Conservation (phyloP, 495 filamentous ascomycete genomes). For the Aspergillus kassunensis region DNA sequence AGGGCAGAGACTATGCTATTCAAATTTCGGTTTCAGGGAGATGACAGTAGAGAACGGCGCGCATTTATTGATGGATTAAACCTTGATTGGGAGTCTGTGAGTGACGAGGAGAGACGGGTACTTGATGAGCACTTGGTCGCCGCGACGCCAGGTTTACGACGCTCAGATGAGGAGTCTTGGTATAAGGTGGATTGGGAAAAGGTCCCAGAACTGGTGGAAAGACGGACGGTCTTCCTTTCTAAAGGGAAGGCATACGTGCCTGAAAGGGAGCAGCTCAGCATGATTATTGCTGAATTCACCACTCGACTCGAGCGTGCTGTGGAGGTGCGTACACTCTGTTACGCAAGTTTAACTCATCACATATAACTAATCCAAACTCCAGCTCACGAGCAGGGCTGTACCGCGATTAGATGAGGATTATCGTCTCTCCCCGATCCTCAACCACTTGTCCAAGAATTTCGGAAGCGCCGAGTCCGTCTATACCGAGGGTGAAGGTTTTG, state of each 20-base stretch:
- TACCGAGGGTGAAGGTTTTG: constrained; percentile 52
- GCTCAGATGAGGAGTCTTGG: constrained; percentile 74
- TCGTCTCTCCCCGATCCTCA: constrained; percentile 86
- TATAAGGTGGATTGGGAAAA: constrained; percentile 94
- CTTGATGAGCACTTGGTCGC: constrained; percentile 49
- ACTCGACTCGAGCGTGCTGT: constrained; percentile 70
- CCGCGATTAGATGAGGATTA: constrained; percentile 96
- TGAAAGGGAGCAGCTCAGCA: constrained; percentile 73
- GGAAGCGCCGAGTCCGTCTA: constrained; percentile 82
- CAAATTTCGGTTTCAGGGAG: constrained; percentile 66
- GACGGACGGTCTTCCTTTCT: constrained; percentile 68
- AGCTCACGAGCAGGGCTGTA: constrained; percentile 83
- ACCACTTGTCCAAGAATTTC: constrained; percentile 90
- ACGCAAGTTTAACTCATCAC: not conserved
- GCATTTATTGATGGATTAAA: constrained; percentile 75
- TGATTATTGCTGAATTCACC: constrained; percentile 86
- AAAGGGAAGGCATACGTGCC: constrained; percentile 91
- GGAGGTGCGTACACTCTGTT: constrained; percentile 52
- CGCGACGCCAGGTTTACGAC: constrained; percentile 50
- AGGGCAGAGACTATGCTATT: constrained; percentile 88
- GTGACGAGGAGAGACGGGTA: constrained; percentile 66
- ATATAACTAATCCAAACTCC: constrained; percentile 19
- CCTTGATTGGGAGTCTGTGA: constrained; percentile 77
- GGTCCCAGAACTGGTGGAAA: constrained; percentile 86
- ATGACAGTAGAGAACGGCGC: constrained; percentile 63